These are phyloP conservation scores for Solanum sitiens DNA, from an alignment of 257 asterid genomes.

Conservation along the genomic window DNA sequence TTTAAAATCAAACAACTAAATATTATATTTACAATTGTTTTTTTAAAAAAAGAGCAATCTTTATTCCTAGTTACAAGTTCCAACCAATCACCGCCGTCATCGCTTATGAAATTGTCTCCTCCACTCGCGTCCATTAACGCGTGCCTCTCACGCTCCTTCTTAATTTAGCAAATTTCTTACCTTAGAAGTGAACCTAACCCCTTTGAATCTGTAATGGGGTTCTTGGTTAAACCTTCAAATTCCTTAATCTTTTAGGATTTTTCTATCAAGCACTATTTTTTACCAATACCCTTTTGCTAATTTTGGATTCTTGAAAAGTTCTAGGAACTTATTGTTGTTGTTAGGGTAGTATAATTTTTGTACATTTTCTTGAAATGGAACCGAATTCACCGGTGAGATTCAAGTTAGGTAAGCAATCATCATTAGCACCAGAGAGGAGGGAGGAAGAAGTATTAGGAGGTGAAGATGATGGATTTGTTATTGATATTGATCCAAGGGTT, in stretches of 20 bases:
- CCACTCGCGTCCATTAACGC: not conserved
- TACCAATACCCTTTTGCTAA: not conserved
- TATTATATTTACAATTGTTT: no score
- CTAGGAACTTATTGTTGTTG: not conserved
- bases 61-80: not conserved
- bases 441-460: constrained; percentile 16
- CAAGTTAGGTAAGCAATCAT: constrained; percentile 76
- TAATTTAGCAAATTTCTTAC: not conserved
- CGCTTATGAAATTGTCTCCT: not conserved
- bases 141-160: not conserved
- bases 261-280: not conserved
- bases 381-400: constrained; percentile 19
- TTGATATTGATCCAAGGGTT: constrained; percentile 60
- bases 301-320: not conserved
- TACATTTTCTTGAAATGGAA: constrained; percentile 28
- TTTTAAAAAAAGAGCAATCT: no score
- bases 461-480: constrained; percentile 29
- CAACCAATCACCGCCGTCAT: not conserved
- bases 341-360: not conserved
- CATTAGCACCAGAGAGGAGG: constrained; percentile 65
- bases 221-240: not conserved
- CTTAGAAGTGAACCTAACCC: not conserved
- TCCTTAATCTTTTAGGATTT: not conserved
- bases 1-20: not conserved
- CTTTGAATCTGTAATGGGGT: not conserved